Conservation (phyloP, 2,329 filamentous ascomycete genomes). For the Rhynchosporium secalis region DNA sequence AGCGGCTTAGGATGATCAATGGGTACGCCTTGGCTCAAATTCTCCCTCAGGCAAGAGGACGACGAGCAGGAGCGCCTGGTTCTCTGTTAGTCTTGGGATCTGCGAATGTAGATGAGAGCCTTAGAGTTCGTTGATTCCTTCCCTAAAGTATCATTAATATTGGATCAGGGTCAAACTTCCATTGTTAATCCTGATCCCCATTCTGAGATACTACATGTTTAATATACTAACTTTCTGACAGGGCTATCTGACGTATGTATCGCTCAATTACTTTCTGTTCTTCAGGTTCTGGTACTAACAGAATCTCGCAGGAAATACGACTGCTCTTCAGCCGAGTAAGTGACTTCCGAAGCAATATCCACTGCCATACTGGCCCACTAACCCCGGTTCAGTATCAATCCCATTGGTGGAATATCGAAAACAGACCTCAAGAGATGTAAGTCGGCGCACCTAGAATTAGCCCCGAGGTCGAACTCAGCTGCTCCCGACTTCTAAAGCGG, state of each 20-base stretch:
- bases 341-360: neutral
- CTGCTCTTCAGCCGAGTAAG: slow-evolving; percentile 41
- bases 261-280: neutral
- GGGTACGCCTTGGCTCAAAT: slow-evolving; percentile 62
- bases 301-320: slow-evolving; percentile 58
- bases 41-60: slow-evolving; percentile 57
- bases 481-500: neutral
- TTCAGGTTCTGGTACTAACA: neutral
- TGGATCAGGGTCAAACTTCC: no score
- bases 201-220: no score
- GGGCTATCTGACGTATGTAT: slow-evolving; percentile 54
- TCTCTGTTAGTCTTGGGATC: slow-evolving; percentile 66
- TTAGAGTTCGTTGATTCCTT: slow-evolving; percentile 38
- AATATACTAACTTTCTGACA: no score
- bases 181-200: no score
- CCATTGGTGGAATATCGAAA: slow-evolving; percentile 62
- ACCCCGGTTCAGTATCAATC: slow-evolving; percentile 50
- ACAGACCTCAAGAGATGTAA: slow-evolving; percentile 37
- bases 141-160: no score
- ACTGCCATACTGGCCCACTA: neutral
- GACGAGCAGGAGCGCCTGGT: slow-evolving; percentile 41
- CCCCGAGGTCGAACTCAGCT: neutral
- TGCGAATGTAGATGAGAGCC: slow-evolving; percentile 62
- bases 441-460: no score
- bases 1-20: slow-evolving; percentile 47